Evolutionary conservation across 805 yeast genomes (phyloP).

Genomic region (Kodamaea neixiangensis): DNA sequence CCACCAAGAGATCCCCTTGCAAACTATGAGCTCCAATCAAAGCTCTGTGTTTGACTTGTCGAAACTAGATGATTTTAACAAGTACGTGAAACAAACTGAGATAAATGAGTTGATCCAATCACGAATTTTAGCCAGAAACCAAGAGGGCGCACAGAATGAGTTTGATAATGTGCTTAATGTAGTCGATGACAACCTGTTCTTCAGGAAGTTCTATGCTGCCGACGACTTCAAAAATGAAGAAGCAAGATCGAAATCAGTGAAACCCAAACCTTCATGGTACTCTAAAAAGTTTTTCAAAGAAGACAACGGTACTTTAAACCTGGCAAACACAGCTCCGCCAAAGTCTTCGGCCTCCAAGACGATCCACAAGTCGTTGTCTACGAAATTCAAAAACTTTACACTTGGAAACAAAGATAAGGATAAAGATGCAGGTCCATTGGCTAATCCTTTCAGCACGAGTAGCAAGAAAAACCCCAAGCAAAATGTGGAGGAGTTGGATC

Average conservation of each 20-base stretch:
- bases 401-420: background rate
- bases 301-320: constrained; percentile 4
- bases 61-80: constrained; percentile 35
- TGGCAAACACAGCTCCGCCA: constrained; percentile 1
- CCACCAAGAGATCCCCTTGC: constrained; percentile 14
- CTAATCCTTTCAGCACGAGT: constrained; percentile 10
- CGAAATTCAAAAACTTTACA: background rate
- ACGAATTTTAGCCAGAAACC: constrained; percentile 14
- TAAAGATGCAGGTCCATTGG: background rate
- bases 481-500: constrained; percentile 5
- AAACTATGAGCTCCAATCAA: constrained; percentile 10
- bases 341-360: constrained; percentile 4
- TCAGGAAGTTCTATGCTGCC: constrained; percentile 25
- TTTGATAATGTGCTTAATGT: constrained; percentile 26
- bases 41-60: constrained; percentile 32
- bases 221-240: constrained; percentile 4
- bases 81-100: constrained; percentile 35
- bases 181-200: constrained; percentile 27
- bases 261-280: constrained; percentile 17
- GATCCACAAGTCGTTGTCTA: constrained; percentile 6
- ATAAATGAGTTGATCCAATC: constrained; percentile 33
- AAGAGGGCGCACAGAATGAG: constrained; percentile 11
- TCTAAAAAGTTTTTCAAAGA: constrained; percentile 9
- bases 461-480: constrained; percentile 7
- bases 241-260: constrained; percentile 7